Evolutionary conservation across 768 basidiomycete species (phyloP), one percentile per base, ranked within the genome.

Genomic region (Clitopilus passeckerianus): DNA sequence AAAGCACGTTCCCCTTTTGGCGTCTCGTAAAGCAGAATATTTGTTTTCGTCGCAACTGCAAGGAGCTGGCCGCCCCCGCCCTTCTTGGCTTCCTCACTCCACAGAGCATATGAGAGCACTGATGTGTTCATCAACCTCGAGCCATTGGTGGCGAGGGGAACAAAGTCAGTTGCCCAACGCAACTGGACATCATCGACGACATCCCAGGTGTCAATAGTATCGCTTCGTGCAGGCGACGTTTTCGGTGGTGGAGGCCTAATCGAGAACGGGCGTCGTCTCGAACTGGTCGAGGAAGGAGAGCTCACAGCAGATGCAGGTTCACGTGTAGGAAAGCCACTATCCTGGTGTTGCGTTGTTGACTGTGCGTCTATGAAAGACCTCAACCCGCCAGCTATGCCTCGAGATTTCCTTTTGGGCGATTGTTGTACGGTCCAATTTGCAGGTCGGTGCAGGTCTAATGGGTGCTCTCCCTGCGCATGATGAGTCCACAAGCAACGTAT

Each of bases 161-260:
- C 89, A 67, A 83, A 93, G 69, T 94, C 92, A 0, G 87, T 88
- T n/a, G 91, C 90, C 92, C 92, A 94, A 33, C 89, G 82, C 50
- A 93, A 66, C 1, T 90, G 89, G 8, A 89, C 72, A 53, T 84
- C 82, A 12, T 92, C 90, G 0, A 91, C 77, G 6, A 91, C 66
- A 68, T 93, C 91, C 91, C 90, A 87, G 30, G 82, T 79, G 53
- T 85, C 84, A 50, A 72, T 74, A 9, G 79, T 72, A 33, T 76
- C 67, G 65, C 46, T 71, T 53, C 66, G 69, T 56, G 12, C 10
- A 20, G 46, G 46, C 18, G 22, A 10, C n/a, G 22, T 16, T 22
- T 54, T 64, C 9, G 67, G 65, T 58, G 60, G 61, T 20, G 58
- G 57, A 22, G 61, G 57, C 56, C 18, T 66, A 54, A 7, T 54